Evolutionary conservation across 768 basidiomycete genomes (phyloP).

Genomic region (Mycena filopes): DNA sequence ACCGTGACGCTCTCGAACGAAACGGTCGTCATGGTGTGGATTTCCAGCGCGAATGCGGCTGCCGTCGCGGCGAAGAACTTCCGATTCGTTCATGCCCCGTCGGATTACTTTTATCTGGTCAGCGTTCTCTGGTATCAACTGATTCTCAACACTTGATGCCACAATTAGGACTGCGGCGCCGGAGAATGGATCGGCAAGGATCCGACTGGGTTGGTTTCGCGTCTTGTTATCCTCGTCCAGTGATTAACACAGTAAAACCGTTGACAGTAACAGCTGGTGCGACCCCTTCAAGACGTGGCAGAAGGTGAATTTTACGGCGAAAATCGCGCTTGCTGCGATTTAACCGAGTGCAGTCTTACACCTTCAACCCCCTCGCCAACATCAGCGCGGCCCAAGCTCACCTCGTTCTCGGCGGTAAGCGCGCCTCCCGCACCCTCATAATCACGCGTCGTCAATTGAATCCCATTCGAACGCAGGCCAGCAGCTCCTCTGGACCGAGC

Average conservation of each 20-base stretch:
- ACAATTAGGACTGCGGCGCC: slow-evolving; percentile 69
- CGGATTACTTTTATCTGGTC: slow-evolving; percentile 82
- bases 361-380: slow-evolving; percentile 77
- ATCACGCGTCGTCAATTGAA: too few relatives aligned
- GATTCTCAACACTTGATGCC: neutral
- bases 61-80: slow-evolving; percentile 70
- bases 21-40: slow-evolving; percentile 79
- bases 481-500: slow-evolving; percentile 80
- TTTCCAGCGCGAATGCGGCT: slow-evolving; percentile 68
- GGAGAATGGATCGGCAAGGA: slow-evolving; percentile 75
- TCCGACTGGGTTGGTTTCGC: slow-evolving; percentile 49
- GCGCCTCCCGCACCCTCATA: too few relatives aligned
- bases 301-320: slow-evolving; percentile 52
- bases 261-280: slow-evolving; percentile 71
- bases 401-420: slow-evolving; percentile 75
- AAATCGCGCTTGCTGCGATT: too few relatives aligned
- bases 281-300: slow-evolving; percentile 88
- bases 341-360: slow-evolving; percentile 57
- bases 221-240: neutral
- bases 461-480: slow-evolving; percentile 56
- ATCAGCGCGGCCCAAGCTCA: slow-evolving; percentile 56
- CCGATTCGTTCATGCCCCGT: slow-evolving; percentile 73
- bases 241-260: slow-evolving; percentile 5
- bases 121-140: neutral
- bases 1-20: slow-evolving; percentile 59